Percentiles rank a stretch among this genome's conserved stretches.
phyloP scores from a whole-genome alignment of 23 red algal species.

The Pyropia haitanensis region DNA sequence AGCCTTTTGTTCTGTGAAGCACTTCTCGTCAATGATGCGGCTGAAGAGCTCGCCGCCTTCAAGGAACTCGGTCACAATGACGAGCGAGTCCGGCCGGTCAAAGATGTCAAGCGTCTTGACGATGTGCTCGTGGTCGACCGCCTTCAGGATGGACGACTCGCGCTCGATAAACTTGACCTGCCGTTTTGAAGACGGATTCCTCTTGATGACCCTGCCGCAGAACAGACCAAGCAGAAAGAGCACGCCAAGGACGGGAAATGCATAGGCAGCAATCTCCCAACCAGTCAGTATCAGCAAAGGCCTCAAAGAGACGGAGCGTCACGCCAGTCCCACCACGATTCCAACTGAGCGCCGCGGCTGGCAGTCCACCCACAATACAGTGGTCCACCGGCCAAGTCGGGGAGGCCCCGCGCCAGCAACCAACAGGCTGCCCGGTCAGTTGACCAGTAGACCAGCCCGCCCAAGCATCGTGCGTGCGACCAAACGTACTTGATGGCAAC shows the following conservation, averaged over 20 bases:
- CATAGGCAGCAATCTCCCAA: no score
- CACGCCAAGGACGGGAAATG: no score
- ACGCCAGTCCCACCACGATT: no score
- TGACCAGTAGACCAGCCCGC: not conserved
- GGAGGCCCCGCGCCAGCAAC: no score
- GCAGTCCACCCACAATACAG: no score
- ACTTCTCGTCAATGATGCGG: constrained; percentile 1
- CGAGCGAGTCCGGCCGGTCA: constrained; percentile 1
- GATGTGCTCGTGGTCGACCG: constrained; percentile 6
- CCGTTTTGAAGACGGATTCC: constrained; percentile 7
- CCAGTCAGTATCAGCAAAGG: no score
- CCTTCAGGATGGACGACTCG: constrained; percentile 8
- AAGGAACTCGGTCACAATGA: constrained; percentile 14
- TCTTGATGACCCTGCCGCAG: constrained; percentile 14
- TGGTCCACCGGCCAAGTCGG: no score
- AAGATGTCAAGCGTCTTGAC: constrained; percentile 28
- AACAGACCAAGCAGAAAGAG: not conserved
- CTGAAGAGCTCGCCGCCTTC: constrained; percentile 33
- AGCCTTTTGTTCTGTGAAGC: constrained; percentile 23
- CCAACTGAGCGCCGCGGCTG: no score
- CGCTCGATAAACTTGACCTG: constrained; percentile 6
- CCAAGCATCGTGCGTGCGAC: not conserved
- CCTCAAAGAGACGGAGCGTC: no score
- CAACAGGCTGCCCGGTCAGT: no score
- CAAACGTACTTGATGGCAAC: constrained; percentile 23